Evolutionary conservation across 768 basidiomycete species (phyloP).

Genomic region (Mycena vulgaris): DNA sequence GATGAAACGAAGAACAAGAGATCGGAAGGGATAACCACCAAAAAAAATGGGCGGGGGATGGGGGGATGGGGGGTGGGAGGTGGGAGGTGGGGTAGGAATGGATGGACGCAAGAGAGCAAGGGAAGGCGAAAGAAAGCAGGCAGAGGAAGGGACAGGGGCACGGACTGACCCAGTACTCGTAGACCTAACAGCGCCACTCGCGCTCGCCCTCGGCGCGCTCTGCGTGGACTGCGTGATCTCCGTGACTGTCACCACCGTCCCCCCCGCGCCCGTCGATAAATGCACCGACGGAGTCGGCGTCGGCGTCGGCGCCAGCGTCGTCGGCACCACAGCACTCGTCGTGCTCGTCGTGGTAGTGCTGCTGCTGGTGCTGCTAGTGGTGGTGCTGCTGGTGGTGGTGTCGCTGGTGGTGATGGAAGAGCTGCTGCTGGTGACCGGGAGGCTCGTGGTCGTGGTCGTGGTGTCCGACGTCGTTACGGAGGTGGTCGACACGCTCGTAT

Average conservation of each 20-base stretch:
- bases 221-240: background rate
- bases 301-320: background rate
- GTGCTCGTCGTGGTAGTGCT: background rate
- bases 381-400: background rate
- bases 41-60: too few relatives aligned
- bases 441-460: background rate
- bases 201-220: background rate
- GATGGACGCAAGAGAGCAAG: background rate
- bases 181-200: background rate
- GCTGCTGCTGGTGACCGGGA: background rate
- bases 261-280: conserved; percentile 5
- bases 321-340: background rate
- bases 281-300: background rate
- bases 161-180: conserved; percentile 23
- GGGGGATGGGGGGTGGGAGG: too few relatives aligned
- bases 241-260: conserved; percentile 16
- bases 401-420: background rate
- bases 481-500: background rate
- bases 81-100: background rate
- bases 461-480: background rate
- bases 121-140: too few relatives aligned
- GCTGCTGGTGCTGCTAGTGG: background rate
- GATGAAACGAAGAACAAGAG: too few relatives aligned
- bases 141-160: background rate
- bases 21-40: too few relatives aligned